A percentile compares a stretch with the other conserved stretches of the same genome.
Evolutionary conservation across 164 flowering plant species (phyloP).

Genomic region (Malania oleifera): DNA sequence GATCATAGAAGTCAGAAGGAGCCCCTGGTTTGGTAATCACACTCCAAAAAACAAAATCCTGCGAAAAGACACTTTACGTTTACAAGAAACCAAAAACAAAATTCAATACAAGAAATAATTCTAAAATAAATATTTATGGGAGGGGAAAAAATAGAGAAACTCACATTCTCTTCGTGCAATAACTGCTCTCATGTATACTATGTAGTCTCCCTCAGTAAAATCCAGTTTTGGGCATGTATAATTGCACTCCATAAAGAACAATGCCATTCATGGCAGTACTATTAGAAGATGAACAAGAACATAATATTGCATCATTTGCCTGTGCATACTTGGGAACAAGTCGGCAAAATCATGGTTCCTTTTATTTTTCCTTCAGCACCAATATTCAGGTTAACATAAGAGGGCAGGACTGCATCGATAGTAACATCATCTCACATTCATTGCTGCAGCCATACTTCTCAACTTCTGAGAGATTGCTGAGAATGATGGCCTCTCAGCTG

Average conservation of each 20-base stretch:
- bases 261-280: conserved; percentile 24
- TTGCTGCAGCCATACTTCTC: conserved; percentile 90
- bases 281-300: conserved; percentile 17
- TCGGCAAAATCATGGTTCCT: conserved; percentile 14
- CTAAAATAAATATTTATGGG: not conserved
- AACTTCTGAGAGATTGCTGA: conserved; percentile 83
- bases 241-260: conserved; percentile 16
- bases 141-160: conserved; percentile 8
- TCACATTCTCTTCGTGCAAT: conserved; percentile 32
- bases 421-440: conserved; percentile 62
- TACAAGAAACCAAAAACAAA: not conserved
- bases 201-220: conserved; percentile 9
- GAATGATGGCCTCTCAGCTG: conserved; percentile 79
- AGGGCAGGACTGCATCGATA: conserved; percentile 9
- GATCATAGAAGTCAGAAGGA: conserved; percentile 13
- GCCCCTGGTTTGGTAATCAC: conserved; percentile 17
- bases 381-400: conserved; percentile 18
- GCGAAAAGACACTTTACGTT: conserved; percentile 14
- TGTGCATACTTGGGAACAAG: conserved; percentile 14
- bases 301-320: conserved; percentile 20
- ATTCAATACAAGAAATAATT: not conserved
- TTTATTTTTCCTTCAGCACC: conserved; percentile 12
- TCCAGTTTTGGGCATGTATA: conserved; percentile 17
- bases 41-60: conserved; percentile 23
- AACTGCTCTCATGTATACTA: conserved; percentile 19